Evolutionary conservation across 495 filamentous ascomycete species (phyloP).

Genomic region (Podospora sp.): DNA sequence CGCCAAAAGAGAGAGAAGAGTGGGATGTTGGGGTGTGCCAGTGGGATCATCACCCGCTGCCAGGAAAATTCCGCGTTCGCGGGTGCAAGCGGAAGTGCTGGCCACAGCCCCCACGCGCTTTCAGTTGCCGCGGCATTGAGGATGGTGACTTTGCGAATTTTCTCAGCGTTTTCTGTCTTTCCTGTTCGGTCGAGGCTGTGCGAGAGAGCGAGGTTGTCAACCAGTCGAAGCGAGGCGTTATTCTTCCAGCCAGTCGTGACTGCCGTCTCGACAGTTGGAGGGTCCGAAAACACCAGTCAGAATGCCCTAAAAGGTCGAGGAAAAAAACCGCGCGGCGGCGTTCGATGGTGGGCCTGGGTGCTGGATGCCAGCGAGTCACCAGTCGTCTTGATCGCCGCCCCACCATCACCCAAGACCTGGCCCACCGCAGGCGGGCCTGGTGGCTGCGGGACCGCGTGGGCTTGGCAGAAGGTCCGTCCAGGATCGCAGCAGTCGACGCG

Average conservation of each 20-base stretch:
- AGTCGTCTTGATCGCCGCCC: conserved; percentile 2
- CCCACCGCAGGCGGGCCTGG: not conserved
- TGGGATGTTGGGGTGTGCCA: conserved; percentile 10
- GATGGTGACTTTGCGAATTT: not conserved
- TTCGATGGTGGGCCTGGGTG: not conserved
- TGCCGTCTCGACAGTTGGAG: not conserved
- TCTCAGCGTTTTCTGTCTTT: conserved; percentile 10
- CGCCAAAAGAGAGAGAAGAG: conserved; percentile 2
- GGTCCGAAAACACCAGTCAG: not conserved
- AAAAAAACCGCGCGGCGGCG: conserved; percentile 10
- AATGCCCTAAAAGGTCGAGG: not conserved
- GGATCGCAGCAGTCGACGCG: not conserved
- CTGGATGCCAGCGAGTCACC: conserved; percentile 4
- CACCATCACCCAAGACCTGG: not conserved
- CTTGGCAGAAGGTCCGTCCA: conserved; percentile 4
- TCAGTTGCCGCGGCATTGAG: not conserved
- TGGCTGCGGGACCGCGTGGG: conserved; percentile 11
- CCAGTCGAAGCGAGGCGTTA: conserved; percentile 18
- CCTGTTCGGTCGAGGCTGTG: conserved; percentile 32
- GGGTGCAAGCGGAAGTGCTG: not conserved
- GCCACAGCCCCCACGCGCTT: conserved; percentile 9
- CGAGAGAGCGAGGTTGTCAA: conserved; percentile 12
- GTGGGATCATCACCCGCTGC: conserved; percentile 20
- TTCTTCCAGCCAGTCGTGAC: conserved; percentile 12
- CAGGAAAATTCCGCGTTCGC: conserved; percentile 4